Conservation (phyloP, 805 yeast genomes). For the Candida boidinii region DNA sequence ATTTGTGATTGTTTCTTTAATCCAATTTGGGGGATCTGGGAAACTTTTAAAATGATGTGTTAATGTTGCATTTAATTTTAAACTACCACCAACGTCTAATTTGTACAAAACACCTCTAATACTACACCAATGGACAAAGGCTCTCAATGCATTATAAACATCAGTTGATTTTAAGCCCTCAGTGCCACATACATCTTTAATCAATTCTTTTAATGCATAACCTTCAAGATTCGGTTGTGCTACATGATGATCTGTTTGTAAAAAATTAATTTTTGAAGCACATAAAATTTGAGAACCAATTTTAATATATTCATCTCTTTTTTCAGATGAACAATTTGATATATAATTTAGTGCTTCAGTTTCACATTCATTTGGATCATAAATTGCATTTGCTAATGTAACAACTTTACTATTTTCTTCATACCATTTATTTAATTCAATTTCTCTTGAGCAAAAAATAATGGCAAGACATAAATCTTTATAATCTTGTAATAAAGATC, state of each 20-base stretch:
- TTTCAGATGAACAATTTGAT: conserved; percentile 15
- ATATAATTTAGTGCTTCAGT: conserved; percentile 28
- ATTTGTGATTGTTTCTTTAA: conserved; percentile 30
- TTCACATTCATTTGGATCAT: conserved; percentile 20
- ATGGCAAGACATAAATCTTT: conserved; percentile 38
- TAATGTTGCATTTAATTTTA: conserved; percentile 25
- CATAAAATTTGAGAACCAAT: conserved; percentile 34
- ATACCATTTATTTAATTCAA: conserved; percentile 42
- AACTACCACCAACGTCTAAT: conserved; percentile 28
- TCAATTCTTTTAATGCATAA: conserved; percentile 28
- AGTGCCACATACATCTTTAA: conserved; percentile 30
- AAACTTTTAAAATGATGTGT: conserved; percentile 26
- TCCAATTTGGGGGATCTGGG: conserved; percentile 32
- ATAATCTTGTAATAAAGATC: conserved; percentile 25
- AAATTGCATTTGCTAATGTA: conserved; percentile 24
- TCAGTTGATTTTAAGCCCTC: conserved; percentile 28
- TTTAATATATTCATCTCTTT: conserved; percentile 24
- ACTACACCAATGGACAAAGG: conserved; percentile 49
- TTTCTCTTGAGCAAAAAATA: conserved; percentile 39
- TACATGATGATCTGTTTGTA: conserved; percentile 49
- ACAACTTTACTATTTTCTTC: conserved; percentile 36
- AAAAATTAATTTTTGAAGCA: conserved; percentile 40
- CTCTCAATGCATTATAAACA: conserved; percentile 38
- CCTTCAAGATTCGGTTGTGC: conserved; percentile 41
- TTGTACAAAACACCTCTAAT: conserved; percentile 37